phyloP scores from a whole-genome alignment of 2,329 filamentous ascomycete species.

The Diaporthe citrichinensis region DNA sequence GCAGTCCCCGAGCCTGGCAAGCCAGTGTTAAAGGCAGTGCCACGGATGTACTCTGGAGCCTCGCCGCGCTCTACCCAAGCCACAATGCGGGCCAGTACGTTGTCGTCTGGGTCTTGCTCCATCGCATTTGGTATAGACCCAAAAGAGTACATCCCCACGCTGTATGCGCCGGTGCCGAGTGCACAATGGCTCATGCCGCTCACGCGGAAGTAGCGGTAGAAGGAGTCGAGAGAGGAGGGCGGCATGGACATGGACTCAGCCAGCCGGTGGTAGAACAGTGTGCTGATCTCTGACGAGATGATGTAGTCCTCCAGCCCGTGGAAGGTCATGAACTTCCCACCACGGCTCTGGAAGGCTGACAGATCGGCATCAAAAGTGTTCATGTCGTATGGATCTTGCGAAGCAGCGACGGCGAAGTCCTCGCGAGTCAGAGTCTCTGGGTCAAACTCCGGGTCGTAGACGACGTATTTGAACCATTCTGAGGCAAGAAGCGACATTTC shows the following conservation, averaged over 20 bases:
- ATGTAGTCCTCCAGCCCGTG: conserved; percentile 59
- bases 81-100: conserved; percentile 60
- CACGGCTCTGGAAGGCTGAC: conserved; percentile 52
- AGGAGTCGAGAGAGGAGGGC: conserved; percentile 49
- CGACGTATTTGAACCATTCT: conserved; percentile 63
- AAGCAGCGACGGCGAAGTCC: conserved; percentile 50
- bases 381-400: conserved; percentile 44
- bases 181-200: conserved; percentile 66
- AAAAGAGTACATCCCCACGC: conserved; percentile 44
- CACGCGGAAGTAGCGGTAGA: conserved; percentile 66
- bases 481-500: conserved; percentile 46
- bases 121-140: conserved; percentile 36
- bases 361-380: conserved; percentile 52
- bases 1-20: conserved; percentile 8
- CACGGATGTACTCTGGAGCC: conserved; percentile 54
- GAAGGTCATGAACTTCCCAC: conserved; percentile 60
- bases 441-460: conserved; percentile 60
- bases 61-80: conserved; percentile 59
- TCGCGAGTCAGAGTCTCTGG: conserved; percentile 52
- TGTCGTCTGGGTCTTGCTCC: conserved; percentile 53
- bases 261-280: conserved; percentile 63
- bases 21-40: conserved; percentile 5
- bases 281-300: conserved; percentile 59
- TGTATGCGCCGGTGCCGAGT: conserved; percentile 57
- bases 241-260: conserved; percentile 45